Evolutionary conservation across 2,329 filamentous ascomycete genomes (phyloP).

Genomic region (Pezicula carpinea): DNA sequence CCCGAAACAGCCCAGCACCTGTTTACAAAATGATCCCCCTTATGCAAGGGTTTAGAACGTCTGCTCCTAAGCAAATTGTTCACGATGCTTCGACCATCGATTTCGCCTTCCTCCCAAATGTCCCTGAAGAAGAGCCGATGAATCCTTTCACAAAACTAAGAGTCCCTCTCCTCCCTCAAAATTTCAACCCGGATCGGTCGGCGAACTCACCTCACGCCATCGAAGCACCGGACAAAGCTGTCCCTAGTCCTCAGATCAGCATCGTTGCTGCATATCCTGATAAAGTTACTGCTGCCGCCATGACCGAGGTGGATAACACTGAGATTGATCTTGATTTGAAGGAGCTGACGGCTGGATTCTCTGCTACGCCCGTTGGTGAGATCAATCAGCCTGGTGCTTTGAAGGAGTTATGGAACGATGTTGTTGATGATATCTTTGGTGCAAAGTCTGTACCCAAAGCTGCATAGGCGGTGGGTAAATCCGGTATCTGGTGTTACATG

Average conservation of each 20-base stretch:
- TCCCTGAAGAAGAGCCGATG: conserved; percentile 26
- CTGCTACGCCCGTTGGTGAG: conserved; percentile 31
- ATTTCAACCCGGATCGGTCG: conserved; percentile 35
- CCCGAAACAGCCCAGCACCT: conserved; percentile 28
- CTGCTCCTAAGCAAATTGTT: conserved; percentile 33
- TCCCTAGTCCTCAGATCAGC: conserved; percentile 41
- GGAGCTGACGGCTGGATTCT: conserved; percentile 38
- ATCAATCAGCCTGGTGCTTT: conserved; percentile 42
- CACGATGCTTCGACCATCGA: conserved; percentile 39
- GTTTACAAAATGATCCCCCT: conserved; percentile 46
- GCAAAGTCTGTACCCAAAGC: conserved; percentile 2
- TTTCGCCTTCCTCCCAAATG: conserved; percentile 47
- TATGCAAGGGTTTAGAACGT: conserved; percentile 59
- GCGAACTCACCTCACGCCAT: conserved; percentile 34
- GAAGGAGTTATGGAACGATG: conserved; percentile 49
- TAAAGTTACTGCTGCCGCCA: conserved; percentile 43
- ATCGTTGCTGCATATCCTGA: conserved; percentile 55
- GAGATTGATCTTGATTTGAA: conserved; percentile 47
- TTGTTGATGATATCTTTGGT: conserved; percentile 47
- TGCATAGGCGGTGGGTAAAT: neutral
- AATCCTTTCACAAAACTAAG: conserved; percentile 38
- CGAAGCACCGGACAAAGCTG: conserved; percentile 37
- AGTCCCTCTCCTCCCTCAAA: conserved; percentile 58
- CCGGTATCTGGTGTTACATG: neutral
- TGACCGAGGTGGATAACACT: conserved; percentile 48